A percentile compares a stretch with the other conserved stretches of the same genome.
Evolutionary conservation across 805 yeast genomes (phyloP).

Genomic region (Hyphopichia homilentoma): DNA sequence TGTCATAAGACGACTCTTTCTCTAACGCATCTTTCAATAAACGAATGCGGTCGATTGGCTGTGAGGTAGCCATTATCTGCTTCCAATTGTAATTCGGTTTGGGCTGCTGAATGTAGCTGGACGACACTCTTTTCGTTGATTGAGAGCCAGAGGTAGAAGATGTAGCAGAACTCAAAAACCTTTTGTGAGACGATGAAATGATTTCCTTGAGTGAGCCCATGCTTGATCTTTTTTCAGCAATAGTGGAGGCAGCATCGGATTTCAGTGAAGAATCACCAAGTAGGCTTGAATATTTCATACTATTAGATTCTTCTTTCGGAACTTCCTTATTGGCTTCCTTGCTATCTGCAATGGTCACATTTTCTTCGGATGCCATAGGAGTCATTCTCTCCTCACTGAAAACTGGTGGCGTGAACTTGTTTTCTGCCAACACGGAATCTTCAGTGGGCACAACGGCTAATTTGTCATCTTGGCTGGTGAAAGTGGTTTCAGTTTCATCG

Average conservation of each 20-base stretch:
- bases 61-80: conserved; percentile 34
- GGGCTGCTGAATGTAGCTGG: conserved; percentile 1
- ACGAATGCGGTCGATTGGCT: conserved; percentile 38
- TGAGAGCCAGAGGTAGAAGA: conserved; percentile 9
- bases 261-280: neutral
- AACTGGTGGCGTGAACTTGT: conserved; percentile 13
- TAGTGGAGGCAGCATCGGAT: neutral
- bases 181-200: neutral
- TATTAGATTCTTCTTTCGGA: neutral
- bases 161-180: conserved; percentile 5
- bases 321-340: neutral
- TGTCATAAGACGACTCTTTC: conserved; percentile 43
- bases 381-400: conserved; percentile 26
- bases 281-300: neutral
- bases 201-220: no score
- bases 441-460: conserved; percentile 8
- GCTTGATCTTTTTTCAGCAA: neutral
- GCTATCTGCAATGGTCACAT: conserved; percentile 1
- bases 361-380: conserved; percentile 15
- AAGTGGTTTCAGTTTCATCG: conserved; percentile 5
- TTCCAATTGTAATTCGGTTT: conserved; percentile 42
- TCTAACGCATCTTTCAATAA: conserved; percentile 40
- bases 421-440: conserved; percentile 24
- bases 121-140: neutral
- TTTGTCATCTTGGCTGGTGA: conserved; percentile 6